These are phyloP conservation scores for Holtermanniella nyarrowii DNA, from an alignment of 768 basidiomycete genomes.

Conservation along the genomic window DNA sequence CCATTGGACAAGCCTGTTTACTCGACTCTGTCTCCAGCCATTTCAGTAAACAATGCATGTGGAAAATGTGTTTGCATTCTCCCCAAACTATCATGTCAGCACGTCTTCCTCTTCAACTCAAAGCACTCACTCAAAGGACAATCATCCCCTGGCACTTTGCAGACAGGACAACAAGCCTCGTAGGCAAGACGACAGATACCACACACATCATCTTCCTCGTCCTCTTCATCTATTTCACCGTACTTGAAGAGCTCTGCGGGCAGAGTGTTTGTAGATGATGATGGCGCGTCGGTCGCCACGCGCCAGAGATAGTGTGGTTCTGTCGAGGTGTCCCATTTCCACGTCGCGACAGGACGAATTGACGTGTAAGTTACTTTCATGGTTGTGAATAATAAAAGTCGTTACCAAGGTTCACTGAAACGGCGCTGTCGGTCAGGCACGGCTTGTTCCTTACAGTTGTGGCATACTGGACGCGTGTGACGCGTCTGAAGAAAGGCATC, in stretches of 20 bases:
- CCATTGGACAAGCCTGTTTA: constrained; percentile 98
- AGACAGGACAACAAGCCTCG: constrained; percentile 89
- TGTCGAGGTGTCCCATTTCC: constrained; percentile 39
- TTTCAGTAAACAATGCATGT: constrained; percentile 95
- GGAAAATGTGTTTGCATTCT: constrained; percentile 92
- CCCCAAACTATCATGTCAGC: constrained; percentile 72
- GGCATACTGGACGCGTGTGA: too few species aligned
- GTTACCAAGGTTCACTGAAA: too few species aligned
- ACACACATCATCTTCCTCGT: constrained; percentile 31
- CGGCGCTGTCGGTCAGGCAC: too few species aligned
- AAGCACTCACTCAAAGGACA: constrained; percentile 68
- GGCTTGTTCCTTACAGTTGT: too few species aligned
- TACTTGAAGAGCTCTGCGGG: constrained; percentile 1
- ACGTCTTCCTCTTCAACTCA: not conserved
- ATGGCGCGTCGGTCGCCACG: not conserved
- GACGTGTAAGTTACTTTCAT: constrained; percentile 37
- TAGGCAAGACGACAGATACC: constrained; percentile 44
- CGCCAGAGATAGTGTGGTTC: constrained; percentile 27
- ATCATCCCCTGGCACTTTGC: constrained; percentile 93
- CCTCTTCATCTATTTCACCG: constrained; percentile 8
- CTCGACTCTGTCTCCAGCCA: constrained; percentile 85
- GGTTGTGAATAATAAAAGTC: too few species aligned
- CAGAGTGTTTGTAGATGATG: constrained; percentile 11
- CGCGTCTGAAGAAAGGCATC: too few species aligned
- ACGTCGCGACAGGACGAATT: constrained; percentile 35